Conservation (phyloP, 768 basidiomycete genomes). For the Boletus speciosus region DNA sequence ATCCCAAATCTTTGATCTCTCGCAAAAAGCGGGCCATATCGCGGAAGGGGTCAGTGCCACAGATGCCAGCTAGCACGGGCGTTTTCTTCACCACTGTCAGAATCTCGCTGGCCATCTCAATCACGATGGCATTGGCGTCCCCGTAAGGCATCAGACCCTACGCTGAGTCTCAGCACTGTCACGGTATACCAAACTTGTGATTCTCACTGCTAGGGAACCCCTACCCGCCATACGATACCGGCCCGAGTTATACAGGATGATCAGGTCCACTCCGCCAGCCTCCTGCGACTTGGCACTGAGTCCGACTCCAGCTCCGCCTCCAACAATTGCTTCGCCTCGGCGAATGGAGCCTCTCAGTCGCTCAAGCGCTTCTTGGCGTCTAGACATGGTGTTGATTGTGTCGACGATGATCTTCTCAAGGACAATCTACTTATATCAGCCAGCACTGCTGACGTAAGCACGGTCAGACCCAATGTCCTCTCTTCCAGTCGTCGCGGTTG, state of each 20-base stretch:
- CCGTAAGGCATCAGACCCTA: conserved; percentile 30
- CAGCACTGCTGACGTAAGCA: conserved; percentile 19
- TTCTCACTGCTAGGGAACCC: conserved; percentile 27
- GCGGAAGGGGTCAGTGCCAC: conserved; percentile 29
- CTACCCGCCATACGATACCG: conserved; percentile 31
- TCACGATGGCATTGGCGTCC: conserved; percentile 27
- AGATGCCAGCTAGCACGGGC: conserved; percentile 27
- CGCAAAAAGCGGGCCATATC: conserved; percentile 22
- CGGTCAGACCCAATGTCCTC: conserved; percentile 1
- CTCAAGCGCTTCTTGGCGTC: conserved; percentile 17
- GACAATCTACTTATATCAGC: neutral
- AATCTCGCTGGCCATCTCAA: conserved; percentile 28
- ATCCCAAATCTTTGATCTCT: conserved; percentile 26
- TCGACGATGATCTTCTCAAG: neutral
- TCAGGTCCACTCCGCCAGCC: conserved; percentile 23
- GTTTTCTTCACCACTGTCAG: conserved; percentile 29
- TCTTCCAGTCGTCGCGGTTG: conserved; percentile 19
- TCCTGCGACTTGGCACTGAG: conserved; percentile 28
- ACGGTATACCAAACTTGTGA: neutral
- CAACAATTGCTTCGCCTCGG: conserved; percentile 21
- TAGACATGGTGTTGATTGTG: conserved; percentile 8
- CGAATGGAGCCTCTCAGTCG: conserved; percentile 11
- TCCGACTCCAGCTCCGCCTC: conserved; percentile 27
- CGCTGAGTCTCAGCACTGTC: neutral
- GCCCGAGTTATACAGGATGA: conserved; percentile 32